Base-by-base conservation (phyloP, 495 filamentous ascomycete genomes). In the Daldinia concentrica region DNA sequence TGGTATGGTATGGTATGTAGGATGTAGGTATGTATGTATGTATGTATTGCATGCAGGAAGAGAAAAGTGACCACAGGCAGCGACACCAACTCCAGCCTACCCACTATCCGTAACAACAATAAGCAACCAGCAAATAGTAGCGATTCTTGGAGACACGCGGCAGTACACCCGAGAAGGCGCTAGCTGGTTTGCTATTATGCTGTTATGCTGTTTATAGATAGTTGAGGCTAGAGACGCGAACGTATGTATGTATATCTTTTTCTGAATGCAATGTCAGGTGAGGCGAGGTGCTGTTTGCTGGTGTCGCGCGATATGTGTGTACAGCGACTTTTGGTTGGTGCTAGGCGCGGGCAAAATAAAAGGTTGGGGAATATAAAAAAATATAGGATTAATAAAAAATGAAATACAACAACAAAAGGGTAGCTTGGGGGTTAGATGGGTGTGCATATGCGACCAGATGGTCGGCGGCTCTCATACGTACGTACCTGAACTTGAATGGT, bases 381-480 rank as follows among this genome's bases (percentile, higher is more conserved):
- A 65, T 36, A 11, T 11, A 48, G 36, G 14, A 64, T 32, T 62
- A 64, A 64, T 62, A 71, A 62, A 66, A 11, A 66, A 52, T 48
- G 12, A 66, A 66, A 36, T 32, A 66, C 52, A 39, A 51, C 36
- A 58, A 65, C 29, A 58, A 27, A 43, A 41, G 34, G 22, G 37
- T 43, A 66, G 52, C 61, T 73, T 26, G 70, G 61, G 34, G 64
- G 30, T 54, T 59, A 15, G 26, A 55, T 32, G 58, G 62, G 48
- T 52, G 30, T 69, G 71, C 71, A 73, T 73, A 73, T 73, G 71
- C 71, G 62, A 73, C 71, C 71, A 63, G 62, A 66, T 37, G 71
- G 71, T 59, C 66, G 61, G 71, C 71, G 71, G 66, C 71, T 73
- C 50, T 68, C 62, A 66, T 73, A 73, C 71, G 71, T 73, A 73